Percentiles rank a stretch among this genome's conserved stretches.
Conservation (phyloP, 305 asterid species). For the Rubia peregrina region DNA sequence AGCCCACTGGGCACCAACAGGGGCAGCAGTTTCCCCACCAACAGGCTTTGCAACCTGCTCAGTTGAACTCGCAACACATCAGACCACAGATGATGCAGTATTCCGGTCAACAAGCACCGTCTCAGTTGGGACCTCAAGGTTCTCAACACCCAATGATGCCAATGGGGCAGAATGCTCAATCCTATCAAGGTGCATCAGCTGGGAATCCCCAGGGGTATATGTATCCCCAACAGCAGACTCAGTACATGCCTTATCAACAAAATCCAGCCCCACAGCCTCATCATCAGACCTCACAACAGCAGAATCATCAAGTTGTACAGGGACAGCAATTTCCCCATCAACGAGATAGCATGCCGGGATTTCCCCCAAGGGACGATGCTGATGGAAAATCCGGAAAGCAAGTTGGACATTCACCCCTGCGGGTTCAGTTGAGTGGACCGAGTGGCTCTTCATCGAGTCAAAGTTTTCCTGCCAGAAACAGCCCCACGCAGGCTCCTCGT, state of each 20-base stretch:
- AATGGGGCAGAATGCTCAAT: constrained; percentile 45
- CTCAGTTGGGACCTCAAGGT: constrained; percentile 44
- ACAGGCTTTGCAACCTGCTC: constrained; percentile 30
- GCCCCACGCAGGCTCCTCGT: constrained; percentile 36
- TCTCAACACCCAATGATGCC: constrained; percentile 43
- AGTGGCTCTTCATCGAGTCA: constrained; percentile 32
- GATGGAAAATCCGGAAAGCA: constrained; percentile 56
- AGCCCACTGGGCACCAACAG: neutral
- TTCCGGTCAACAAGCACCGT: constrained; percentile 43
- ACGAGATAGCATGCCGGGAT: constrained; percentile 57
- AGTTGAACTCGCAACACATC: constrained; percentile 32
- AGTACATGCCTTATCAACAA: constrained; percentile 49
- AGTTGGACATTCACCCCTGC: constrained; percentile 57
- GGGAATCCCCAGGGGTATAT: constrained; percentile 58
- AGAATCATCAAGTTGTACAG: constrained; percentile 38
- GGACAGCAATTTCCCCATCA: constrained; percentile 56
- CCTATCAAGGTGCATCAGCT: constrained; percentile 42
- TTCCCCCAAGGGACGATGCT: constrained; percentile 45
- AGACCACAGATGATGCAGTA: constrained; percentile 57
- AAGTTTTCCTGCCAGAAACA: constrained; percentile 35
- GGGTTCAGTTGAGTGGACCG: constrained; percentile 40
- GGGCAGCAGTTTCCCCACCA: neutral
- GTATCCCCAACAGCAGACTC: constrained; percentile 48
- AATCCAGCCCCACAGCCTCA: constrained; percentile 45
- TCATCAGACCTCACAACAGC: constrained; percentile 51